Evolutionary conservation across 1,284 basidiomycete genomes (phyloP).

Genomic region (Leccinum fallax): DNA sequence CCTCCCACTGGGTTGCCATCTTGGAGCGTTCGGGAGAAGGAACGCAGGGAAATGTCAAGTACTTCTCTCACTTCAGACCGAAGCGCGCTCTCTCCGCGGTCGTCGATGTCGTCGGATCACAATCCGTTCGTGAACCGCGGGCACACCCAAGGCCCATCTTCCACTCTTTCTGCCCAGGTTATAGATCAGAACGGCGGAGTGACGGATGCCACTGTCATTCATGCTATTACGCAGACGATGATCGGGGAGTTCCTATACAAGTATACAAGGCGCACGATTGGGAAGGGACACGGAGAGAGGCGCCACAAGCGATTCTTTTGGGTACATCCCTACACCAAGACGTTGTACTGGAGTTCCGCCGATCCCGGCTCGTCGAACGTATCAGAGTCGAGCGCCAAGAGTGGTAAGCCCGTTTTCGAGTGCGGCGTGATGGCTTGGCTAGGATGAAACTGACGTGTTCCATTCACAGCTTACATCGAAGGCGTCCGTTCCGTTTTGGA

Average conservation of each 20-base stretch:
- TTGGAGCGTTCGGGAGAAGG: too few relatives aligned
- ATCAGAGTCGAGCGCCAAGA: conserved; percentile 93
- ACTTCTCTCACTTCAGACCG: too few relatives aligned
- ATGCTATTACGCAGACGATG: conserved; percentile 99
- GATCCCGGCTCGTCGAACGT: conserved; percentile 90
- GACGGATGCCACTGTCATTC: conserved; percentile 88
- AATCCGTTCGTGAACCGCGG: conserved; percentile 24
- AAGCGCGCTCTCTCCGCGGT: too few relatives aligned
- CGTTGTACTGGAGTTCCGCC: conserved; percentile 94
- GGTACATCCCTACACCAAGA: conserved; percentile 99
- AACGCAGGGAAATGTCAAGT: too few relatives aligned
- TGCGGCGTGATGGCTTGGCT: conserved; percentile 5
- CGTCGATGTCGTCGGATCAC: too few relatives aligned
- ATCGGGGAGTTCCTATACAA: conserved; percentile 99
- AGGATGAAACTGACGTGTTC: conserved; percentile 12
- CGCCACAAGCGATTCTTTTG: conserved; percentile 98
- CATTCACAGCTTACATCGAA: conserved; percentile 88
- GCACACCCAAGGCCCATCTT: conserved; percentile 37
- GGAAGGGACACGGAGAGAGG: conserved; percentile 88
- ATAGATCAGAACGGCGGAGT: conserved; percentile 31
- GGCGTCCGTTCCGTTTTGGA: conserved; percentile 89
- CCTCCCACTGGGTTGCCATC: too few relatives aligned
- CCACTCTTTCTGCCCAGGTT: conserved; percentile 40
- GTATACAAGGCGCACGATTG: conserved; percentile 91
- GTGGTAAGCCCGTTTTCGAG: conserved; percentile 63